Evolutionary conservation across 768 basidiomycete species (phyloP).

Genomic region (Mycena galericulata): DNA sequence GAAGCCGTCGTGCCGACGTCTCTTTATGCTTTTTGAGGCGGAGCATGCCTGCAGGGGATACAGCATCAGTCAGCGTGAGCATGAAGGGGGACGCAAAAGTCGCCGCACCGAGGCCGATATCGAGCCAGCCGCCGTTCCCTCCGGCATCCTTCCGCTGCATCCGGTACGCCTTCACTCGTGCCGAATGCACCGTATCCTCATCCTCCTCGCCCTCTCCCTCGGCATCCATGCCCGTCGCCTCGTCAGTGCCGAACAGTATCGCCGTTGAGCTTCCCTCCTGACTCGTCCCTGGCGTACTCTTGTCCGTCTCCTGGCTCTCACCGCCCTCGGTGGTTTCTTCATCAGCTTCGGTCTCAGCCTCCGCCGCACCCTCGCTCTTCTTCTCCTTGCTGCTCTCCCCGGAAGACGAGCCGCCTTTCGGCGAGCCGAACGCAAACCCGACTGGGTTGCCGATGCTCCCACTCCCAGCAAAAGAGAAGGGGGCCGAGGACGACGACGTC

Average conservation of each 20-base stretch:
- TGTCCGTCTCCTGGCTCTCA: constrained; percentile 36
- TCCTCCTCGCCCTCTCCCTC: constrained; percentile 84
- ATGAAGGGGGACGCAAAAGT: neutral
- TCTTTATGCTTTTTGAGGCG: constrained; percentile 82
- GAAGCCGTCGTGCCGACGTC: constrained; percentile 65
- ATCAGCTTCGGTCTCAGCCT: constrained; percentile 38
- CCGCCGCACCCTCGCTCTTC: constrained; percentile 33
- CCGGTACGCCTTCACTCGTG: constrained; percentile 73
- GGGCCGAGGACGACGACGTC: constrained; percentile 26
- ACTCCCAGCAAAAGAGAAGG: constrained; percentile 33
- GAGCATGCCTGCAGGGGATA: constrained; percentile 62
- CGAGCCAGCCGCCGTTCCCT: constrained; percentile 65
- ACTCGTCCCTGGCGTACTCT: constrained; percentile 17
- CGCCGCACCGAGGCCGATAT: constrained; percentile 74
- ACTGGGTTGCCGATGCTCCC: constrained; percentile 74
- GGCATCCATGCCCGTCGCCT: constrained; percentile 41
- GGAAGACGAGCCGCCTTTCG: constrained; percentile 35
- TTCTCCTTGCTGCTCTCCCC: constrained; percentile 14
- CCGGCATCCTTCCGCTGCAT: constrained; percentile 64
- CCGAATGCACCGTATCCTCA: constrained; percentile 73
- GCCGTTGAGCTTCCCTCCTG: constrained; percentile 4
- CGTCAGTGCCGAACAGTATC: constrained; percentile 30
- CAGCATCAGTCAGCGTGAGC: neutral
- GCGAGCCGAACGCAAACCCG: constrained; percentile 68
- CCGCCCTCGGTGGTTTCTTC: constrained; percentile 39